phyloP scores from a whole-genome alignment of 2,329 filamentous ascomycete species.

The Fusarium equiseti region DNA sequence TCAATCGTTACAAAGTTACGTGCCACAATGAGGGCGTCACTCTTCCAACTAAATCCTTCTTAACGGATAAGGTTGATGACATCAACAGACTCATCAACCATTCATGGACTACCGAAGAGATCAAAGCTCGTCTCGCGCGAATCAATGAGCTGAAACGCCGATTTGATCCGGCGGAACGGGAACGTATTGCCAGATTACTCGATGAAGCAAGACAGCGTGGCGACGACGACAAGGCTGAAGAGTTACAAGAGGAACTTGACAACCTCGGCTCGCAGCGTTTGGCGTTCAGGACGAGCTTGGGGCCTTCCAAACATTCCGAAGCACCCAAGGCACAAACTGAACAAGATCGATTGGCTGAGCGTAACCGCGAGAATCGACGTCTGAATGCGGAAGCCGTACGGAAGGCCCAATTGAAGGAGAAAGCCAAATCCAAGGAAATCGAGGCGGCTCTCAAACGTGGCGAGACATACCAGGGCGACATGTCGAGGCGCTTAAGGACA shows the following conservation, averaged over 20 bases:
- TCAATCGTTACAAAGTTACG: slow-evolving; percentile 81
- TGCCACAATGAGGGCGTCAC: slow-evolving; percentile 78
- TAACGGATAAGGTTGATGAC: slow-evolving; percentile 80
- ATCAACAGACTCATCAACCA: slow-evolving; percentile 85
- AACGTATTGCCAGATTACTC: slow-evolving; percentile 73
- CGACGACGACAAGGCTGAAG: slow-evolving; percentile 67
- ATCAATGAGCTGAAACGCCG: slow-evolving; percentile 76
- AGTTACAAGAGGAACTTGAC: slow-evolving; percentile 71
- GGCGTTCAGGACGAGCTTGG: slow-evolving; percentile 76
- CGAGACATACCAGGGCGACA: slow-evolving; percentile 70
- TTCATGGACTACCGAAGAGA: slow-evolving; percentile 84
- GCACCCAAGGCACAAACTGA: slow-evolving; percentile 67
- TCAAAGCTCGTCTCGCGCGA: slow-evolving; percentile 81
- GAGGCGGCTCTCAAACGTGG: slow-evolving; percentile 73
- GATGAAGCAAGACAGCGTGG: slow-evolving; percentile 74
- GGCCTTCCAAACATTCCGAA: slow-evolving; percentile 64
- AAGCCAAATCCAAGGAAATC: slow-evolving; percentile 70
- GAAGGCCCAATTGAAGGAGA: slow-evolving; percentile 87
- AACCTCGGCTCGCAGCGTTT: slow-evolving; percentile 76
- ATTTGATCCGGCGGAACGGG: slow-evolving; percentile 75
- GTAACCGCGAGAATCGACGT: slow-evolving; percentile 87
- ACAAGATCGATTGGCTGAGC: slow-evolving; percentile 83
- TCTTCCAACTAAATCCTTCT: slow-evolving; percentile 77
- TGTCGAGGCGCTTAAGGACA: slow-evolving; percentile 72
- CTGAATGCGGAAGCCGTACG: slow-evolving; percentile 91